Evolutionary conservation across 2,329 filamentous ascomycete species (phyloP).

Genomic region (Ophiostoma himal-ulmi): DNA sequence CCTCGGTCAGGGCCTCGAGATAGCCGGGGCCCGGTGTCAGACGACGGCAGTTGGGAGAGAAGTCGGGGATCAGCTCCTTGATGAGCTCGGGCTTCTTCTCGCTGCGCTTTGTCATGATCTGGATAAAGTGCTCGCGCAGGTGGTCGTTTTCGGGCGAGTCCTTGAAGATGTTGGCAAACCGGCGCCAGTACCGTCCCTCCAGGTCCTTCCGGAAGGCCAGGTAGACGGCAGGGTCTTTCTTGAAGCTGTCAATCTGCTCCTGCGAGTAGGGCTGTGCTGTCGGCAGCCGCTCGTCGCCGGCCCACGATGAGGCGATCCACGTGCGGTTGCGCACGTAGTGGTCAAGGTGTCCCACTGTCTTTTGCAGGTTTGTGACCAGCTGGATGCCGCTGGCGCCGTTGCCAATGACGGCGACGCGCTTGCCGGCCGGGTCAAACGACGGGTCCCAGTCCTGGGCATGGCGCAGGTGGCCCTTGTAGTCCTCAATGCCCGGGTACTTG

Average conservation of each 20-base stretch:
- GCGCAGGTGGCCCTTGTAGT: slow-evolving; percentile 48
- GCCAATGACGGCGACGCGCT: slow-evolving; percentile 49
- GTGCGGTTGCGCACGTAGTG: slow-evolving; percentile 61
- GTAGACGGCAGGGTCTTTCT: slow-evolving; percentile 55
- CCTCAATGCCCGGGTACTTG: slow-evolving; percentile 43
- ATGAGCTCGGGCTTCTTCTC: slow-evolving; percentile 50
- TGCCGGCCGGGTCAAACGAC: slow-evolving; percentile 42
- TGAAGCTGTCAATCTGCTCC: slow-evolving; percentile 52
- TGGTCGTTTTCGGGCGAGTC: slow-evolving; percentile 45
- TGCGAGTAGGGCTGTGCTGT: slow-evolving; percentile 50
- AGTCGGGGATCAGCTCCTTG: slow-evolving; percentile 54
- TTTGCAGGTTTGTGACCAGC: slow-evolving; percentile 44
- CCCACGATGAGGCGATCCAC: slow-evolving; percentile 62
- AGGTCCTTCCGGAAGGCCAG: slow-evolving; percentile 52
- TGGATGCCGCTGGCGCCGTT: slow-evolving; percentile 52
- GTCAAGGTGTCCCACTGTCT: slow-evolving; percentile 46
- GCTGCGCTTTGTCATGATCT: slow-evolving; percentile 51
- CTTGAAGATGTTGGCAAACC: slow-evolving; percentile 50
- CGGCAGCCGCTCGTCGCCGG: slow-evolving; percentile 48
- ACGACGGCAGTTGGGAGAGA: slow-evolving; percentile 58
- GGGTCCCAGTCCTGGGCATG: slow-evolving; percentile 53
- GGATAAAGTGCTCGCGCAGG: slow-evolving; percentile 42
- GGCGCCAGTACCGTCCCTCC: slow-evolving; percentile 57
- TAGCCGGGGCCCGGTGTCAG: slow-evolving; percentile 63
- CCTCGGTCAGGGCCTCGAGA: slow-evolving; percentile 56